A percentile compares a stretch with the other conserved stretches of the same genome.
These are phyloP conservation scores for Starmerella potacharoeniae DNA, from an alignment of 805 yeast genomes.

Conservation along the genomic window DNA sequence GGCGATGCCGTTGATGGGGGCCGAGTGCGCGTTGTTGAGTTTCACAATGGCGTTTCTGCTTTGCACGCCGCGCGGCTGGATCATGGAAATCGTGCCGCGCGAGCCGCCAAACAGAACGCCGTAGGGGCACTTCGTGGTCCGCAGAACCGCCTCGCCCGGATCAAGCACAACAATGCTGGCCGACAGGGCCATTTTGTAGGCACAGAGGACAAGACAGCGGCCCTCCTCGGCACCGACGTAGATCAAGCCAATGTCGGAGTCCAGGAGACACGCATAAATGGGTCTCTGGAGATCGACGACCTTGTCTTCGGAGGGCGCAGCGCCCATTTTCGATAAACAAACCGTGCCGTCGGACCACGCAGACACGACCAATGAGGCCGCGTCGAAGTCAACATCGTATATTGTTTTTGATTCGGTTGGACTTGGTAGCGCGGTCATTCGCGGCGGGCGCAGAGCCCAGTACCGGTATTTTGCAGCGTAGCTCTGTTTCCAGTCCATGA, in stretches of 20 bases:
- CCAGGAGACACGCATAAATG: background rate
- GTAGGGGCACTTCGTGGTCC: background rate
- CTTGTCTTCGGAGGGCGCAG: background rate
- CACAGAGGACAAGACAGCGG: background rate
- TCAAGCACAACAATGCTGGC: background rate
- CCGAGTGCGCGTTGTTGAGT: background rate
- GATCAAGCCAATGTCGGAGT: background rate
- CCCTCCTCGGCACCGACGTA: background rate
- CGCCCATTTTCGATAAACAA: background rate
- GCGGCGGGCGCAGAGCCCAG: background rate
- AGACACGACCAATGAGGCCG: background rate
- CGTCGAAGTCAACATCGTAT: background rate
- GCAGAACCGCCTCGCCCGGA: background rate
- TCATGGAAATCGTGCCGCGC: background rate
- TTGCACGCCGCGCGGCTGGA: background rate
- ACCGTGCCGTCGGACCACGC: background rate
- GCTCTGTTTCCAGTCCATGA: background rate
- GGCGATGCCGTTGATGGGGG: background rate
- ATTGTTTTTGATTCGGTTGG: background rate
- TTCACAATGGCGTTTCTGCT: background rate
- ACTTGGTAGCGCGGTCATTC: background rate
- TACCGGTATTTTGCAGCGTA: background rate
- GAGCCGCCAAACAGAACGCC: conserved; percentile 4
- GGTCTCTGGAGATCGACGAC: background rate
- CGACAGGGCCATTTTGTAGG: background rate